Percentiles rank a stretch among this genome's conserved stretches.
Conservation (phyloP, 2,329 filamentous ascomycete species). For the Hypoxylon sp. region DNA sequence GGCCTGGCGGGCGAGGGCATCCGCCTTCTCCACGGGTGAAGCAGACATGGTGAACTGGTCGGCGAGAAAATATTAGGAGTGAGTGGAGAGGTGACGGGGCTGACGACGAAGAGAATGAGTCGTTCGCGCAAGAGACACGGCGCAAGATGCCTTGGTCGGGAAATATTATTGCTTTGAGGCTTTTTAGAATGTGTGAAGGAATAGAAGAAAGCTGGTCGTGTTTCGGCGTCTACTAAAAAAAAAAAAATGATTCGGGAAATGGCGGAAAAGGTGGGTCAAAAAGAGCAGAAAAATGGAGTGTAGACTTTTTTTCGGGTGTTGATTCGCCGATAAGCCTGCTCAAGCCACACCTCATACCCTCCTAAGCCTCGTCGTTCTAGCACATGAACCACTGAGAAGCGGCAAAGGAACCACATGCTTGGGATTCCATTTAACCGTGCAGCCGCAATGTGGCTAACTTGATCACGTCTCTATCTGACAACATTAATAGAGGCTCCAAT, state of each 20-base stretch:
- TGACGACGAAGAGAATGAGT: conserved; percentile 16
- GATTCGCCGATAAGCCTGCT: conserved; percentile 28
- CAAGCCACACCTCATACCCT: conserved; percentile 22
- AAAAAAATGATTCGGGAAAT: conserved; percentile 33
- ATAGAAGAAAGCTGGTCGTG: conserved; percentile 29
- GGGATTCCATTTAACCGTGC: conserved; percentile 30
- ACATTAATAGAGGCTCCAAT: background rate
- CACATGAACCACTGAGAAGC: conserved; percentile 27
- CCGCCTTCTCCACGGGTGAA: conserved; percentile 37
- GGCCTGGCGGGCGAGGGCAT: conserved; percentile 29
- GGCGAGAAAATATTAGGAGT: conserved; percentile 19
- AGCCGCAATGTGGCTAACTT: conserved; percentile 27
- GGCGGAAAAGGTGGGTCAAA: conserved; percentile 28
- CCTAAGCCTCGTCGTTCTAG: conserved; percentile 20
- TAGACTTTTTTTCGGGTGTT: conserved; percentile 30
- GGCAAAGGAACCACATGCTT: conserved; percentile 26
- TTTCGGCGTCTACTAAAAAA: conserved; percentile 28
- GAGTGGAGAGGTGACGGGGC: conserved; percentile 40
- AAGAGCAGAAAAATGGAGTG: conserved; percentile 19
- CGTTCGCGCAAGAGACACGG: conserved; percentile 24
- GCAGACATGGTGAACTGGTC: conserved; percentile 37
- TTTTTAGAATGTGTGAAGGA: conserved; percentile 35
- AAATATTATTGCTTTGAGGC: conserved; percentile 33
- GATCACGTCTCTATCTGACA: background rate
- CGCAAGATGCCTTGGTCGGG: conserved; percentile 21